phyloP scores from a whole-genome alignment of 495 filamentous ascomycete genomes.

The Penicillium pancosmium region DNA sequence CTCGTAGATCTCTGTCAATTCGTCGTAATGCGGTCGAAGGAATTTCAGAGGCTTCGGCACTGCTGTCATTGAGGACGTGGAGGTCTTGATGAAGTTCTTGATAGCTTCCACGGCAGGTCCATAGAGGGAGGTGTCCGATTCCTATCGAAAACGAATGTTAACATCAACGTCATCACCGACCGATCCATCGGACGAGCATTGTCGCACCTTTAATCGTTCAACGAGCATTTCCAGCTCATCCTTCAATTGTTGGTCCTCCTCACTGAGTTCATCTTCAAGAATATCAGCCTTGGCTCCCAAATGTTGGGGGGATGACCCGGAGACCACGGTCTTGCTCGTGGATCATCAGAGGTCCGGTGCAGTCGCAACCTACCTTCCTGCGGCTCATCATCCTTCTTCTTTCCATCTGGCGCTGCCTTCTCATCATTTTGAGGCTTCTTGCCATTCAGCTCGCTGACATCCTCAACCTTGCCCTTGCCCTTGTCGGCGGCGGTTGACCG shows the following conservation, averaged over 20 bases:
- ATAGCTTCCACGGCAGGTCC: constrained; percentile 90
- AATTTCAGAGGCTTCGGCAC: constrained; percentile 99
- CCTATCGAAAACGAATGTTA: constrained; percentile 53
- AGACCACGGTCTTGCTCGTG: constrained; percentile 15
- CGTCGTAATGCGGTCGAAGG: constrained; percentile 90
- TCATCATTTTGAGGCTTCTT: constrained; percentile 69
- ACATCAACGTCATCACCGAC: constrained; percentile 25
- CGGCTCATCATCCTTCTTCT: constrained; percentile 68
- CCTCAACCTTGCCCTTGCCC: constrained; percentile 89
- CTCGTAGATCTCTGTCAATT: constrained; percentile 82
- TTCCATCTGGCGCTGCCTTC: constrained; percentile 71
- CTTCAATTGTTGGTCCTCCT: constrained; percentile 98
- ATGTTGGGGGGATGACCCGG: constrained; percentile 1
- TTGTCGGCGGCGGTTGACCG: constrained; percentile 83
- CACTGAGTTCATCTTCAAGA: constrained; percentile 82
- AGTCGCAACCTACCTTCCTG: constrained; percentile 53
- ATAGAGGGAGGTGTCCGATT: constrained; percentile 85
- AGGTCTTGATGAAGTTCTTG: constrained; percentile 97
- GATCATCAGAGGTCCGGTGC: constrained; percentile 2
- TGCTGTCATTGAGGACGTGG: constrained; percentile 98
- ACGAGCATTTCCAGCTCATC: constrained; percentile 98
- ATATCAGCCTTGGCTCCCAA: constrained; percentile 14
- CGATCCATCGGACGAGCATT: constrained; percentile 4
- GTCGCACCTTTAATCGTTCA: constrained; percentile 82
- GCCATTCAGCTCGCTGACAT: constrained; percentile 58